A percentile compares a stretch with the other conserved stretches of the same genome.
phyloP scores from a whole-genome alignment of 2,329 filamentous ascomycete genomes.

The Lachnellula willkommii region DNA sequence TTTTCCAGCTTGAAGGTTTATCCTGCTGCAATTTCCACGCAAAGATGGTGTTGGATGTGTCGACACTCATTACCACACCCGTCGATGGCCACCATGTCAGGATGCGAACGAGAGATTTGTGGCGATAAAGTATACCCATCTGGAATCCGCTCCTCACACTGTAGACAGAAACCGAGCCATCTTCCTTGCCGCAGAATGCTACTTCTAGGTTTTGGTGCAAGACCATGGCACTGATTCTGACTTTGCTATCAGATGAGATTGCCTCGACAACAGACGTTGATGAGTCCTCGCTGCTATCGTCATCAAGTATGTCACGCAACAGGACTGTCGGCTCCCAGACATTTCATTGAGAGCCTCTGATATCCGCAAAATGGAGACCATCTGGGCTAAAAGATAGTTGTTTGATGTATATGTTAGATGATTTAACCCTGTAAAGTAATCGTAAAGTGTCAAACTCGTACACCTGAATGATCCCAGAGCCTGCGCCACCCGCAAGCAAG shows the following conservation, averaged over 20 bases:
- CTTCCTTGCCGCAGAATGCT: slow-evolving; percentile 34
- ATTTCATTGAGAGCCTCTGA: slow-evolving; percentile 33
- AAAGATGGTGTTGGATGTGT: slow-evolving; percentile 24
- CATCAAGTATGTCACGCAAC: slow-evolving; percentile 24
- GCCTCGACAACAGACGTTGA: slow-evolving; percentile 23
- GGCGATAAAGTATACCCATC: slow-evolving; percentile 27
- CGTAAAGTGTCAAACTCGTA: slow-evolving; percentile 28
- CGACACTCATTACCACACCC: slow-evolving; percentile 27
- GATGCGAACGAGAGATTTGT: slow-evolving; percentile 29
- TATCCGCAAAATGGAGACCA: slow-evolving; percentile 32
- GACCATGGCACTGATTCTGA: slow-evolving; percentile 30
- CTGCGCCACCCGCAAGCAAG: slow-evolving; percentile 23
- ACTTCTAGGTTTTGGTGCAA: slow-evolving; percentile 24
- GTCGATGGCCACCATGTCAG: slow-evolving; percentile 25
- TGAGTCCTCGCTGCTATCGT: slow-evolving; percentile 26
- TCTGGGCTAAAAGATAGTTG: slow-evolving; percentile 32
- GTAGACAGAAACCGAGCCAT: slow-evolving; percentile 34
- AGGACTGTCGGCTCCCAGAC: slow-evolving; percentile 33
- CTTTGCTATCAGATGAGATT: slow-evolving; percentile 21
- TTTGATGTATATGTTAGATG: slow-evolving; percentile 2
- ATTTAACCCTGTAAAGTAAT: slow-evolving; percentile 28
- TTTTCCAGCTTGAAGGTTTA: background rate
- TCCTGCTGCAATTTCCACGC: slow-evolving; percentile 9
- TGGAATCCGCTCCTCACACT: slow-evolving; percentile 23
- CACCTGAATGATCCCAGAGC: slow-evolving; percentile 25